Evolutionary conservation across 2,329 filamentous ascomycete species (phyloP), one percentile per base, ranked within the genome.

Genomic region (Parastagonospora avenae): DNA sequence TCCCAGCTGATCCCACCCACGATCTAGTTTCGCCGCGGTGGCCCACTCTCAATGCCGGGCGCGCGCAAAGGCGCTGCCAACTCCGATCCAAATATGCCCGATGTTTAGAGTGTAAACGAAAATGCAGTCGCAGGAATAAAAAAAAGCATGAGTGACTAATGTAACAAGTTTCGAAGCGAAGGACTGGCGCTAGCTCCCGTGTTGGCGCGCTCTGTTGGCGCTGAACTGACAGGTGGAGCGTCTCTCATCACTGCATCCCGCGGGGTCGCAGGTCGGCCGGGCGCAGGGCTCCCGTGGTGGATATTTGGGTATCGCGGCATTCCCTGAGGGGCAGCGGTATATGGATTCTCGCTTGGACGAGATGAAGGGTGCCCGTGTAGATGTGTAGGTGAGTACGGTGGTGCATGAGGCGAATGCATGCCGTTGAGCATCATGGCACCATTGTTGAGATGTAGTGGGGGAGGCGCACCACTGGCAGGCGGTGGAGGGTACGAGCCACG

Each of bases 161-260:
- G 75, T 54, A 80, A 62, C 51, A 80, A 57, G 59, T 80, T 80
- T 47, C 74, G 72, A 62, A 80, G 64, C 50, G 74, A 79, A 11
- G 78, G 78, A 54, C 77, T 79, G 10, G 78, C 78, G 53, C 77
- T 80, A 11, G 78, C 73, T 41, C 71, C 73, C 9, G 67, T 72
- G 33, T 54, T 71, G 28, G 57, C 57, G 24, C 69, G 68, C 49
- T 68, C 66, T 38, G 54, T 60, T 7, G 64, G 58, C 28, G 65
- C 66, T 41, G 62, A 64, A 33, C 64, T 66, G 1, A 60, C 55
- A 15, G 57, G 42, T 10, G 64, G 65, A 27, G 58, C 60, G 42
- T 73, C 68, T 48, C 70, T 64, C 67, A 74, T 71, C 8, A 69
- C 44, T 4, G 63, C 57, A 41, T 73, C 71, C 46, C 72, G 65